A percentile compares a stretch with the other conserved stretches of the same genome.
phyloP scores from a whole-genome alignment of 1,284 basidiomycete genomes.

The Trametes versicolor region DNA sequence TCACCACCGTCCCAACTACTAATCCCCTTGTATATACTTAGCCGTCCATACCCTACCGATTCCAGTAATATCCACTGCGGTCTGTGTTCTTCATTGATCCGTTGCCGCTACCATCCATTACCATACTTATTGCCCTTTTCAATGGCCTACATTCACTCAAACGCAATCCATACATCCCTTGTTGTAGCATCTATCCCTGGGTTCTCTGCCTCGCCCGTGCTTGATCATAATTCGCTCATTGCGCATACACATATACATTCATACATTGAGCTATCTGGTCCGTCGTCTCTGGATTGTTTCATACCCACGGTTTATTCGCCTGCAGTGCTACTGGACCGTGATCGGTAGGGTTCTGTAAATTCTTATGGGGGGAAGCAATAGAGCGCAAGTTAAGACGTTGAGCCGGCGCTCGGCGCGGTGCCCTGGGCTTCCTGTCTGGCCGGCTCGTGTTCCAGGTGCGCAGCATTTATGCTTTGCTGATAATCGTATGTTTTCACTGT shows the following conservation, averaged over 20 bases:
- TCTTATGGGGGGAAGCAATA: neutral
- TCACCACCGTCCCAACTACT: constrained; percentile 54
- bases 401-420: neutral
- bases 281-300: neutral
- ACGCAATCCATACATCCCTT: constrained; percentile 12
- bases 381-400: neutral
- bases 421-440: neutral
- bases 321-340: constrained; percentile 15
- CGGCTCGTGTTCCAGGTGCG: neutral
- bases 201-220: neutral
- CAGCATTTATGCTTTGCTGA: neutral
- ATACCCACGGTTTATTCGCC: constrained; percentile 5
- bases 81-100: constrained; percentile 25
- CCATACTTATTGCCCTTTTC: constrained; percentile 11
- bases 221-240: constrained; percentile 11
- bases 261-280: neutral
- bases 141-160: constrained; percentile 14
- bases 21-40: constrained; percentile 33
- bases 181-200: constrained; percentile 32
- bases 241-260: neutral
- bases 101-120: constrained; percentile 1
- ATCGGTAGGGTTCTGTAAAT: constrained; percentile 18
- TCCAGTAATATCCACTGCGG: constrained; percentile 26
- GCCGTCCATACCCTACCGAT: constrained; percentile 30
- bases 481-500: too few species aligned